A percentile compares a stretch with the other conserved stretches of the same genome.
Conservation (phyloP, 306 rosid genomes). For the Ammopiptanthus mongolicus region DNA sequence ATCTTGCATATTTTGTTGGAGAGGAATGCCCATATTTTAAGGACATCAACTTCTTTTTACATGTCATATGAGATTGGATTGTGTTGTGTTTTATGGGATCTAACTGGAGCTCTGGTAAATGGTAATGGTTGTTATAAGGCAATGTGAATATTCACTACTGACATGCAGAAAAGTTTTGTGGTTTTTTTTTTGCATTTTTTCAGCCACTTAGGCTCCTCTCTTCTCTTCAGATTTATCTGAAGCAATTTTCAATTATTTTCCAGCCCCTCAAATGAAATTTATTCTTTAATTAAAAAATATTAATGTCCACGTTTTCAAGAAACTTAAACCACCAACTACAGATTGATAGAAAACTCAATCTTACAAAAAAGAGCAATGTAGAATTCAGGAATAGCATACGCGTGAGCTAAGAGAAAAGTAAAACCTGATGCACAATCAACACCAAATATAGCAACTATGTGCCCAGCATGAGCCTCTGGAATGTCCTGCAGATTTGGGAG, state of each 20-base stretch:
- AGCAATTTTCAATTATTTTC: not conserved
- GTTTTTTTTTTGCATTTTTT: not conserved
- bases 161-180: not conserved
- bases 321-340: not conserved
- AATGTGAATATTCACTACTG: not conserved
- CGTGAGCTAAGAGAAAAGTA: conserved; percentile 19
- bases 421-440: conserved; percentile 99
- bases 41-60: not conserved
- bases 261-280: not conserved
- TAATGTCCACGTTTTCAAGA: not conserved
- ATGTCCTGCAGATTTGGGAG: conserved; percentile 58
- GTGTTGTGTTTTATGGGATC: not conserved
- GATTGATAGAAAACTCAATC: not conserved
- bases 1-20: not conserved
- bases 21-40: not conserved
- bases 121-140: not conserved
- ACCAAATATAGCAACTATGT: conserved; percentile 97
- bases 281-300: not conserved
- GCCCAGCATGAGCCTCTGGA: conserved; percentile 97
- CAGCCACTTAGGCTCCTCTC: not conserved
- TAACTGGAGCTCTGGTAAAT: not conserved
- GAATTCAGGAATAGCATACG: conserved; percentile 4
- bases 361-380: not conserved
- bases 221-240: not conserved
- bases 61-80: not conserved